These are phyloP conservation scores for Amesomyces nigricolor DNA, from an alignment of 2,329 filamentous ascomycete species.

Conservation along the genomic window DNA sequence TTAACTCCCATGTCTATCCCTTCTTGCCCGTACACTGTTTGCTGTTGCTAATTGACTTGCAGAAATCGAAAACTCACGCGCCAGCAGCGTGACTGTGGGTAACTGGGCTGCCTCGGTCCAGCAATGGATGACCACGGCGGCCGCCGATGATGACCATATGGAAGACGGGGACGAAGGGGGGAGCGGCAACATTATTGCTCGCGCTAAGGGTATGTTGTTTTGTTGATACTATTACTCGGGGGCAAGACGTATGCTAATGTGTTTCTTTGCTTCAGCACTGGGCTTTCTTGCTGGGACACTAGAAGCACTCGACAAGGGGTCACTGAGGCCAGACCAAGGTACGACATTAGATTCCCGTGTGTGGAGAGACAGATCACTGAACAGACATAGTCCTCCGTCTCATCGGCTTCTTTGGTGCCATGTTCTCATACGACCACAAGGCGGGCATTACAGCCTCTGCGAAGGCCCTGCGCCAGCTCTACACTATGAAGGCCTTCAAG, in stretches of 20 bases:
- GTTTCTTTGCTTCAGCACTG: slow-evolving; percentile 36
- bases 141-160: slow-evolving; percentile 31
- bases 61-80: slow-evolving; percentile 43
- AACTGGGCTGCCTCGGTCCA: slow-evolving; percentile 53
- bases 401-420: slow-evolving; percentile 50
- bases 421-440: slow-evolving; percentile 55
- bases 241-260: slow-evolving; percentile 1
- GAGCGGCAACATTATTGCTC: slow-evolving; percentile 47
- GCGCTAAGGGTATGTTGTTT: slow-evolving; percentile 42
- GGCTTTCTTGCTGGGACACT: slow-evolving; percentile 53
- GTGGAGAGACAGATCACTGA: neutral
- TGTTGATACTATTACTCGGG: neutral
- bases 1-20: neutral
- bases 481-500: slow-evolving; percentile 47
- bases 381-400: slow-evolving; percentile 27
- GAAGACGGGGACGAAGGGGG: slow-evolving; percentile 38
- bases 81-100: slow-evolving; percentile 43
- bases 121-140: slow-evolving; percentile 42
- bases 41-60: neutral
- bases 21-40: neutral
- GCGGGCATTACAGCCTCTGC: slow-evolving; percentile 52
- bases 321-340: slow-evolving; percentile 48
- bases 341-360: neutral
- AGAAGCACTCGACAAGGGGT: slow-evolving; percentile 40
- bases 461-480: slow-evolving; percentile 46